Evolutionary conservation across 1,139 yeast genomes (phyloP).

Genomic region (Protomyces gravidus): DNA sequence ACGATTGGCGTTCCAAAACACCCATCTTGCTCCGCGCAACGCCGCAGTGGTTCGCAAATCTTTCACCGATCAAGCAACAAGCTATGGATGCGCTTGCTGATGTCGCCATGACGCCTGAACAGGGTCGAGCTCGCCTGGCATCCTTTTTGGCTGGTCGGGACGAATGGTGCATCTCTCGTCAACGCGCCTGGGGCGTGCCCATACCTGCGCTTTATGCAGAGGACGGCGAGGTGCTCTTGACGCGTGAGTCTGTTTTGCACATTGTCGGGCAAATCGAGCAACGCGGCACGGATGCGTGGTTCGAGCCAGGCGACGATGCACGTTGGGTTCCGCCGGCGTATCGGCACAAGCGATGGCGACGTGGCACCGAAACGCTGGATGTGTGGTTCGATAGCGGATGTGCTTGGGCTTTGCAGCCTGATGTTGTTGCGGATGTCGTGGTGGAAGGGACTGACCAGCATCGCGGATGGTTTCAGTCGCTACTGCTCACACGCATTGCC

Average conservation of each 20-base stretch:
- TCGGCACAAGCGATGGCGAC: slow-evolving; percentile 44
- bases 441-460: slow-evolving; percentile 97
- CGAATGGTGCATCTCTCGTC: slow-evolving; percentile 98
- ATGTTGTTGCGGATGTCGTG: slow-evolving; percentile 66
- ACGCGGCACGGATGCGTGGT: slow-evolving; percentile 76
- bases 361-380: slow-evolving; percentile 91
- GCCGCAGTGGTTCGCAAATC: slow-evolving; percentile 94
- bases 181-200: slow-evolving; percentile 98
- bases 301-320: slow-evolving; percentile 47
- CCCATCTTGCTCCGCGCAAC: slow-evolving; percentile 95
- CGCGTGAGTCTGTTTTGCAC: slow-evolving; percentile 50
- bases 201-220: slow-evolving; percentile 75
- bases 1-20: slow-evolving; percentile 93
- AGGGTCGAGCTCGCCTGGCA: slow-evolving; percentile 64
- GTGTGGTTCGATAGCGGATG: slow-evolving; percentile 99
- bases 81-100: slow-evolving; percentile 58
- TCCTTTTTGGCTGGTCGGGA: slow-evolving; percentile 73
- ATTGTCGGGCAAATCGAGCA: slow-evolving; percentile 53
- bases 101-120: slow-evolving; percentile 67
- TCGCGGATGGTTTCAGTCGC: slow-evolving; percentile 98
- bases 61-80: slow-evolving; percentile 61
- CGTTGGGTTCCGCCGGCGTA: slow-evolving; percentile 56
- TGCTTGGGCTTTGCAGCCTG: slow-evolving; percentile 68
- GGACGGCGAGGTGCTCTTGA: slow-evolving; percentile 55
- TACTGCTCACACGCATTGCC: slow-evolving; percentile 73